These are phyloP conservation scores for Cinchona pubescens DNA, from an alignment of 257 asterid genomes.

Conservation along the genomic window DNA sequence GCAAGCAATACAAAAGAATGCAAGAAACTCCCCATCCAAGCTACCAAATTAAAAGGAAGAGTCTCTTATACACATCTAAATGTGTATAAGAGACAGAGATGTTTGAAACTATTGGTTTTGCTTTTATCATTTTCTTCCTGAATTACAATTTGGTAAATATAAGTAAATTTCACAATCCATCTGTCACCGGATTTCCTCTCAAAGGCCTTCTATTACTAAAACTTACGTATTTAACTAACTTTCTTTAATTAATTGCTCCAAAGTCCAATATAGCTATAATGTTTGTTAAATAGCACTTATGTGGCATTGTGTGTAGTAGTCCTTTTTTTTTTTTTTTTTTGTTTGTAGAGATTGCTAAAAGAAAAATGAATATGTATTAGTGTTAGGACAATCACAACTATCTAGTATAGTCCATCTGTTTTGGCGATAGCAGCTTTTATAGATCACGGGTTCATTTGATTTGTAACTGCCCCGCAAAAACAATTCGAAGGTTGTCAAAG, in stretches of 20 bases:
- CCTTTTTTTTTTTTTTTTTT: background rate
- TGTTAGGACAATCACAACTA: background rate
- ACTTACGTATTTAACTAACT: no score
- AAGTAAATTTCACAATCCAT: background rate
- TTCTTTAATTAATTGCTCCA: background rate
- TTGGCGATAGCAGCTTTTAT: background rate
- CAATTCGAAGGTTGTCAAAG: background rate
- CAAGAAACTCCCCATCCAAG: conserved; percentile 12
- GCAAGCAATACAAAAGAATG: conserved; percentile 34
- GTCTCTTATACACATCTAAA: no score
- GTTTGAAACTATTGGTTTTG: background rate
- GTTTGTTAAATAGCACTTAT: conserved; percentile 1
- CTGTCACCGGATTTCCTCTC: background rate
- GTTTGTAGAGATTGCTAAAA: background rate
- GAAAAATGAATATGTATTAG: background rate
- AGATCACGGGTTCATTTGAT: conserved; percentile 24
- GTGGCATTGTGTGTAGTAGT: conserved; percentile 4
- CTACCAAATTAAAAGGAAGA: background rate
- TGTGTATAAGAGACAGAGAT: no score
- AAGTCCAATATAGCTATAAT: background rate
- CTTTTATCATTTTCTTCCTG: background rate
- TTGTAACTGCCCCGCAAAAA: conserved; percentile 9
- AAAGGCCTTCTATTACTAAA: background rate
- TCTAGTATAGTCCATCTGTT: background rate
- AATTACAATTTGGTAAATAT: background rate